These are phyloP conservation scores for Coffea eugenioides DNA, from an alignment of 257 asterid genomes.

Conservation along the genomic window DNA sequence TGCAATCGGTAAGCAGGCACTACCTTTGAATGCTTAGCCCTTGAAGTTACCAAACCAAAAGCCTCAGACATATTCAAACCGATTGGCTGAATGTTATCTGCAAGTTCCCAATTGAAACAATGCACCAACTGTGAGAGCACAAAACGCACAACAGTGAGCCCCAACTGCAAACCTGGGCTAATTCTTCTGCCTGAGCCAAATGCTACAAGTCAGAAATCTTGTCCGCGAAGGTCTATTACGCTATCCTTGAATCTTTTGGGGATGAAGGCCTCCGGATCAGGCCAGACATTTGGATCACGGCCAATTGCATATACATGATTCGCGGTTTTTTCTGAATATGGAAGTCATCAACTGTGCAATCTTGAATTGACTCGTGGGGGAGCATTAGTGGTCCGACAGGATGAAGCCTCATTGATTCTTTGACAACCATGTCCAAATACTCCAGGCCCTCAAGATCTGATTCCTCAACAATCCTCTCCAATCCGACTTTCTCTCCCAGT, in stretches of 20 bases:
- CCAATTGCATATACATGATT: conserved; percentile 18
- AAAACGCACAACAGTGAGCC: conserved; percentile 14
- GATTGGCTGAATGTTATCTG: background rate
- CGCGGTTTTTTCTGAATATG: background rate
- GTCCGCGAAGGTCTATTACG: conserved; percentile 15
- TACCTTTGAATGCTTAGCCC: conserved; percentile 15
- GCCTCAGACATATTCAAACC: conserved; percentile 26
- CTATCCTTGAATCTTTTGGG: conserved; percentile 20
- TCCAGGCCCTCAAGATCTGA: too few relatives aligned
- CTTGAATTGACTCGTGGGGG: conserved; percentile 25
- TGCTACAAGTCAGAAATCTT: conserved; percentile 16
- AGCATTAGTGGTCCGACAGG: conserved; percentile 23
- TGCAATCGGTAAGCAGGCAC: background rate
- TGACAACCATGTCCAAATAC: too few relatives aligned
- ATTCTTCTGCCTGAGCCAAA: conserved; percentile 26
- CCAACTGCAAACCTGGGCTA: conserved; percentile 21
- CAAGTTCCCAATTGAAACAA: conserved; percentile 24
- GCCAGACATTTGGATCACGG: conserved; percentile 25
- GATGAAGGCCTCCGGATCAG: conserved; percentile 20
- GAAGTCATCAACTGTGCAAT: conserved; percentile 21
- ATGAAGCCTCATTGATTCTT: too few relatives aligned
- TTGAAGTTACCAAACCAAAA: conserved; percentile 21
- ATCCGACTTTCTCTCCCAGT: conserved; percentile 19
- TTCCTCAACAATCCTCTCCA: too few relatives aligned
- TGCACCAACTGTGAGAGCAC: conserved; percentile 23